Conservation (phyloP, 306 rosid species). For the Ormosia semicastrata region DNA sequence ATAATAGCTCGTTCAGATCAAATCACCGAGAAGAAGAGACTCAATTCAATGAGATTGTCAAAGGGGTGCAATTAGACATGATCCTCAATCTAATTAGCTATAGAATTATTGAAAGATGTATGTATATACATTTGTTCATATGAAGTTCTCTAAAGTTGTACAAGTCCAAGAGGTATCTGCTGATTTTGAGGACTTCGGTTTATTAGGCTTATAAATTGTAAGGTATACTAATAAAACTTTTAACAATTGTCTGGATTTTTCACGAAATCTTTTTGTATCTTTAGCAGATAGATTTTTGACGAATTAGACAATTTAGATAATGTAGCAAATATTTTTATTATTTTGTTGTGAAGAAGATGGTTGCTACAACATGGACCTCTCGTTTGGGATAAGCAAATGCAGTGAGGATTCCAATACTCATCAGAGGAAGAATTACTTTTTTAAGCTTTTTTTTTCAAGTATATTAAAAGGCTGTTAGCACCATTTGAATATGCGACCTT, state of each 20-base stretch:
- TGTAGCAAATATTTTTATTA: no score
- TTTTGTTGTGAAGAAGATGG: no score
- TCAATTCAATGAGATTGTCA: slow-evolving; percentile 16
- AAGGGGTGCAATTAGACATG: not conserved
- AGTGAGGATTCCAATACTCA: no score
- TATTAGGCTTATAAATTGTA: not conserved
- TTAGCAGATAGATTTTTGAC: no score
- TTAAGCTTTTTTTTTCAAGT: no score
- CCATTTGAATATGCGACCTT: no score
- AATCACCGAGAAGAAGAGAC: not conserved
- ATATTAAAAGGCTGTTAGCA: no score
- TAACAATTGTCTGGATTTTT: not conserved
- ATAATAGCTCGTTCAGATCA: slow-evolving; percentile 8
- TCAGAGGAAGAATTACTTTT: no score
- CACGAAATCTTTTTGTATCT: not conserved
- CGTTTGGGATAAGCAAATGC: no score
- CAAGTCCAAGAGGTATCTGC: not conserved
- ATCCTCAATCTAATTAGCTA: slow-evolving; percentile 1
- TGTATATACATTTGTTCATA: slow-evolving; percentile 16
- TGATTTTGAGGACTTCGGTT: not conserved
- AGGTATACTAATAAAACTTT: not conserved
- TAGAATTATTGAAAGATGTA: not conserved
- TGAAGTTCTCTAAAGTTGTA: not conserved
- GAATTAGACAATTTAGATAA: no score
- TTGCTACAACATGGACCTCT: no score